Evolutionary conservation across 805 yeast species (phyloP).

Genomic region (Metschnikowia kofuensis): DNA sequence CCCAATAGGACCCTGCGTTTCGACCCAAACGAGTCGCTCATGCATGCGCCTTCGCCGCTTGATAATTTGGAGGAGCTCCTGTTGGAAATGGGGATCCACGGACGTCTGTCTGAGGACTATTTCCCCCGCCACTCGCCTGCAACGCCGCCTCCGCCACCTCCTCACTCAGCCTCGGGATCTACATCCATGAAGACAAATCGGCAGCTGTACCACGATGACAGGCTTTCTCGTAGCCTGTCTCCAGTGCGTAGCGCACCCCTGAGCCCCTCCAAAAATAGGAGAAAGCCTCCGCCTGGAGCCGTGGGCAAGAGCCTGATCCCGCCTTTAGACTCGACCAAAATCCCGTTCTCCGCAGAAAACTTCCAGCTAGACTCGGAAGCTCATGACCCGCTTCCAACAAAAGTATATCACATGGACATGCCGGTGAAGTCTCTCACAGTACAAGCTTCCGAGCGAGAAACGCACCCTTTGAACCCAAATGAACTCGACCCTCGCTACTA

Average conservation of each 20-base stretch:
- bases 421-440: slow-evolving; percentile 31
- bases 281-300: slow-evolving; percentile 18
- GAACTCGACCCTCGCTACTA: slow-evolving; percentile 34
- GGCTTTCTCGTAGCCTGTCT: neutral
- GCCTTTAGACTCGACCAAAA: slow-evolving; percentile 18
- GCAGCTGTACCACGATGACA: neutral
- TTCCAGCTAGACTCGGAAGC: slow-evolving; percentile 34
- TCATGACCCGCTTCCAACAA: slow-evolving; percentile 29
- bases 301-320: neutral
- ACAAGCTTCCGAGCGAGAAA: slow-evolving; percentile 13
- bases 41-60: slow-evolving; percentile 4
- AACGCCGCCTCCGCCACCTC: slow-evolving; percentile 27
- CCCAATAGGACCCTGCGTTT: neutral
- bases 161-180: slow-evolving; percentile 15
- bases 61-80: slow-evolving; percentile 7
- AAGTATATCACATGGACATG: slow-evolving; percentile 34
- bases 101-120: neutral
- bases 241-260: slow-evolving; percentile 1
- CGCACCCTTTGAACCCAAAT: slow-evolving; percentile 12
- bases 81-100: slow-evolving; percentile 2
- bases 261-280: slow-evolving; percentile 7
- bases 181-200: neutral
- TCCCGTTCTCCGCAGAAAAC: slow-evolving; percentile 44
- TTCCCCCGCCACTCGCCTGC: neutral
- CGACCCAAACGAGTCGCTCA: neutral